Percentiles rank a stretch among this genome's conserved stretches.
phyloP scores from a whole-genome alignment of 176 grass and related monocot genomes.

The Alopecurus myosuroides region DNA sequence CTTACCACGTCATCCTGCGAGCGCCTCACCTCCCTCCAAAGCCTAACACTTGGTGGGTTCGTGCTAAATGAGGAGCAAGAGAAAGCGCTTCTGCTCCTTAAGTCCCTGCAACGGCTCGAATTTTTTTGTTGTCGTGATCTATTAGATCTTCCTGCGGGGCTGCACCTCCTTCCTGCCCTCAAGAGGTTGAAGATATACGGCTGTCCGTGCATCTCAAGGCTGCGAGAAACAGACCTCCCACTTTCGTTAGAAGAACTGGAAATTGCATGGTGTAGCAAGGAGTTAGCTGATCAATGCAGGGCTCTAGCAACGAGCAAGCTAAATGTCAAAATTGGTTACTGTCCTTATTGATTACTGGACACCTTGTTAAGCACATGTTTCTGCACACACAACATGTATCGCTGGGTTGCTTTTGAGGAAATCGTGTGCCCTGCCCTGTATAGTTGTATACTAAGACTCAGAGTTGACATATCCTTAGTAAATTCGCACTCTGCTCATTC shows the following conservation, averaged over 20 bases:
- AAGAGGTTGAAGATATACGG: fast-evolving
- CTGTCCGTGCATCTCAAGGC: background rate
- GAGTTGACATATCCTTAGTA: background rate
- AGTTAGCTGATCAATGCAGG: background rate
- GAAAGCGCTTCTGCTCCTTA: slow-evolving; percentile 7
- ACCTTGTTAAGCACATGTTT: background rate
- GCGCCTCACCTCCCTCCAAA: background rate
- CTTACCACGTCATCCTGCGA: slow-evolving; percentile 12
- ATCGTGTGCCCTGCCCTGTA: background rate
- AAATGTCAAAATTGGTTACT: background rate
- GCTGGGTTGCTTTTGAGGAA: background rate
- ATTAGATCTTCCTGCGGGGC: background rate
- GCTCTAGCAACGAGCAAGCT: background rate
- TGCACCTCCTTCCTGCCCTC: slow-evolving; percentile 1
- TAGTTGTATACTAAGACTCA: background rate
- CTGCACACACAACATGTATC: background rate
- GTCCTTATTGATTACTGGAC: background rate
- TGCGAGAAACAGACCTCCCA: background rate
- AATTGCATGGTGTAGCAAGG: fast-evolving
- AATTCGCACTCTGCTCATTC: background rate
- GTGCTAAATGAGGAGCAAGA: slow-evolving; percentile 15
- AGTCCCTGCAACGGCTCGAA: background rate
- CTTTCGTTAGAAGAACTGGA: slow-evolving; percentile 11
- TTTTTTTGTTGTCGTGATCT: fast-evolving
- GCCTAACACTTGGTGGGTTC: fast-evolving